Conservation (phyloP, 2,329 filamentous ascomycete species). For the Fusarium setosum region DNA sequence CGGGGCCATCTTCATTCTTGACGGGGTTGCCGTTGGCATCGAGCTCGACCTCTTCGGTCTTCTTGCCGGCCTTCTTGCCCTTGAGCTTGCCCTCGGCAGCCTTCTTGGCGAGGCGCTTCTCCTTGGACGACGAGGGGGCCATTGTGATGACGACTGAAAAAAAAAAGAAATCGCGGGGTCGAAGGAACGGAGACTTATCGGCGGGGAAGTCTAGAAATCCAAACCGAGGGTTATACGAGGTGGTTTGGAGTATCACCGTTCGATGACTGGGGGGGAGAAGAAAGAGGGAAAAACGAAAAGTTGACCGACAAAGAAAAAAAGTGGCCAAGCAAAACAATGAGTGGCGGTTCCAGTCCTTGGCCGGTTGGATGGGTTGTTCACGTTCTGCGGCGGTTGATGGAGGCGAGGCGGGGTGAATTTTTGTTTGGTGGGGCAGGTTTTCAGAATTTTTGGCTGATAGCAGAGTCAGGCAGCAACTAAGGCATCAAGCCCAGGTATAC, state of each 20-base stretch:
- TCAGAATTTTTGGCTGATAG: slow-evolving; percentile 50
- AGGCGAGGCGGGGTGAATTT: slow-evolving; percentile 56
- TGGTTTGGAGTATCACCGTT: slow-evolving; percentile 39
- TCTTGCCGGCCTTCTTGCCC: slow-evolving; percentile 72
- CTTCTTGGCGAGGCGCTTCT: slow-evolving; percentile 79
- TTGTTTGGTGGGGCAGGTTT: slow-evolving; percentile 52
- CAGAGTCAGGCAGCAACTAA: slow-evolving; percentile 51
- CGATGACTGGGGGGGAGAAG: slow-evolving; percentile 28
- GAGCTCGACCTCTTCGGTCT: slow-evolving; percentile 76
- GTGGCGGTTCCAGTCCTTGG: slow-evolving; percentile 42
- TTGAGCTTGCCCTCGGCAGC: slow-evolving; percentile 75
- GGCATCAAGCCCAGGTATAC: slow-evolving; percentile 40
- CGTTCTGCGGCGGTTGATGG: slow-evolving; percentile 39
- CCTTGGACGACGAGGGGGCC: slow-evolving; percentile 74
- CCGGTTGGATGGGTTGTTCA: slow-evolving; percentile 34
- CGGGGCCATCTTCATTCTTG: slow-evolving; percentile 70
- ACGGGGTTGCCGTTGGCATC: slow-evolving; percentile 71
- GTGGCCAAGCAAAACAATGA: slow-evolving; percentile 37
- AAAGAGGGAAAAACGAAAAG: slow-evolving; percentile 30
- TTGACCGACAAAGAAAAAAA: slow-evolving; percentile 39
- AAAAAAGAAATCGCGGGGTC: slow-evolving; percentile 41
- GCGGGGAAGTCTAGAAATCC: slow-evolving; percentile 37
- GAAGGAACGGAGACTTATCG: slow-evolving; percentile 41
- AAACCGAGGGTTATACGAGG: slow-evolving; percentile 38
- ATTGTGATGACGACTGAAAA: slow-evolving; percentile 51